A percentile compares a stretch with the other conserved stretches of the same genome.
phyloP scores from a whole-genome alignment of 169 alveolate genomes.

The Plasmodium sp. region DNA sequence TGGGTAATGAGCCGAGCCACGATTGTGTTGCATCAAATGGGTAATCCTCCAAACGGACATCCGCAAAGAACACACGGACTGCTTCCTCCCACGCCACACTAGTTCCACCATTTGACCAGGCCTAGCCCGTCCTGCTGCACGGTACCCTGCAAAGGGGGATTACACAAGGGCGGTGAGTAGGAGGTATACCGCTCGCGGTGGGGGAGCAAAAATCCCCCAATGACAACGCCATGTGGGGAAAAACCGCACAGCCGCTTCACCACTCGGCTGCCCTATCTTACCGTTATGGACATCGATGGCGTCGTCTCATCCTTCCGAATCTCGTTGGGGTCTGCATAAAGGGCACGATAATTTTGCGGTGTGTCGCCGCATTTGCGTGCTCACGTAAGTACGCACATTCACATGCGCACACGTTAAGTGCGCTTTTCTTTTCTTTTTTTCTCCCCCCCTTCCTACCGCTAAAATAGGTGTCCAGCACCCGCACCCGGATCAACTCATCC shows the following conservation, averaged over 20 bases:
- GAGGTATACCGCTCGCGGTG: background rate
- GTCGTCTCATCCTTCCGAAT: slow-evolving; percentile 23
- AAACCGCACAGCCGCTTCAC: background rate
- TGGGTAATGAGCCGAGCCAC: background rate
- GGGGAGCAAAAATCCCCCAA: background rate
- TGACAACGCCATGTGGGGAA: background rate
- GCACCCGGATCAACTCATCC: slow-evolving; percentile 36
- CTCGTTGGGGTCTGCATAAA: slow-evolving; percentile 48
- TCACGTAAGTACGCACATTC: background rate
- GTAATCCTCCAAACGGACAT: background rate
- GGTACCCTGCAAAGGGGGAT: slow-evolving; percentile 37
- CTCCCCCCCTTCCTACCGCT: slow-evolving; percentile 21
- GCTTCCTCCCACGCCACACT: background rate
- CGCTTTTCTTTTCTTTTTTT: background rate
- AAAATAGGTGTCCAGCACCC: slow-evolving; percentile 56
- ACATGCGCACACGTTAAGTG: background rate
- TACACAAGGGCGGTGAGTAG: background rate
- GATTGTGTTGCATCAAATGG: background rate
- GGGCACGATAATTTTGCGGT: background rate
- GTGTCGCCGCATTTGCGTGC: background rate
- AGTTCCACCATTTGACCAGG: slow-evolving; percentile 63
- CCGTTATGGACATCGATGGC: slow-evolving; percentile 74
- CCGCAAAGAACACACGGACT: background rate
- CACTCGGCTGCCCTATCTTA: background rate
- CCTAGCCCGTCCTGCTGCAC: slow-evolving; percentile 73